Evolutionary conservation across 2,329 filamentous ascomycete species (phyloP), one percentile per base, ranked within the genome.

Genomic region (Incumbomyces delicatus): DNA sequence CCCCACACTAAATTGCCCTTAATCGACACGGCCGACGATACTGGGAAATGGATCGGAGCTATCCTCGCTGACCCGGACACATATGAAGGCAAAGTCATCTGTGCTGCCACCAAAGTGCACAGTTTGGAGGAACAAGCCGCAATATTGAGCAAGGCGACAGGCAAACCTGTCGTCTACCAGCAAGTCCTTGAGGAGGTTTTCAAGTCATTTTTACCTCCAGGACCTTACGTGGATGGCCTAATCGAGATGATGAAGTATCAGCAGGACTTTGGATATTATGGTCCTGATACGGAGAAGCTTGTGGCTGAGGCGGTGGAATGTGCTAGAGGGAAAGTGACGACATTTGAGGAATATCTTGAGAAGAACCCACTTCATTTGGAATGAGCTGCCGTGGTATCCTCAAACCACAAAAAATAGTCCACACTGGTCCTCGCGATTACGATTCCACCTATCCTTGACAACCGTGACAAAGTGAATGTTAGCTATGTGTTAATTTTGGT

Each of bases 261-360:
- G 37, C 53, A 63, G 38, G 60, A 63, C 31, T 59, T 59, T 27
- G 66, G 64, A 13, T 68, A 66, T 50, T 68, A 58, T 55, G 66
- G 65, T 2, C 57, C 59, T 2, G 53, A 58, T 13, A 58, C 56
- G 4, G 53, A 61, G 53, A 53, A 61, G 22, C 47, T 57, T 53
- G 60, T 68, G 3, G 49, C 49, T 6, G 61, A 60, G 61, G 50
- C 53, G 2, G 50, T 31, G 13, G 43, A 50, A 29, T 39, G 50
- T 14, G 51, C 50, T 1, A 38, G 49, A 41, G 51, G 51, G 10
- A 59, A 56, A 44, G 42, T 66, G 37, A 58, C 60, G n/a, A 63
- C 57, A 11, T 59, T 69, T 35, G 63, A 66, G 46, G 64, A 67
- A 58, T 68, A 55, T 49, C 48, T 65, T 44, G 47, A 57, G 42